Base-by-base conservation (phyloP, 2,329 filamentous ascomycete genomes). In the Conoideocrella luteorostrata region DNA sequence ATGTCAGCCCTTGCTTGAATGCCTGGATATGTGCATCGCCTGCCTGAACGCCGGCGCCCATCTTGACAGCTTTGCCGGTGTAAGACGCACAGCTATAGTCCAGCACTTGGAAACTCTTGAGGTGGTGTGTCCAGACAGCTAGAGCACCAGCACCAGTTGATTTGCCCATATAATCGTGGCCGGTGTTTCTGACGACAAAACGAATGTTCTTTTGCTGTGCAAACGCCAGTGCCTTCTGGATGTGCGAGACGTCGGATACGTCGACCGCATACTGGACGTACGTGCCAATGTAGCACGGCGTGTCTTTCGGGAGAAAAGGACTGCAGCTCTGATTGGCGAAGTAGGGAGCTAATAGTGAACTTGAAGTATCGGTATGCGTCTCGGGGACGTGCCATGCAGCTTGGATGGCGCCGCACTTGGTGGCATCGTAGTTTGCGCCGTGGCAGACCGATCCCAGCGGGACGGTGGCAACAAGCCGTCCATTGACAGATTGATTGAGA, bases 131-230 rank as follows among this genome's bases (percentile, higher is more conserved):
- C 62, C 66, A 68, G 40, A 70, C 55, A 10, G 63, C 59, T 15
- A 71, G 53, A 4, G 62, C 56, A 10, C 66, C 65, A 13, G 60
- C 62, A 11, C 81, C 82, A 0, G 79, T 79, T 0, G 75, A 80
- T 33, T 77, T 75, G 33, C 80, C 82, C 28, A 65, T 59, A 50
- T 71, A 75, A 50, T 75, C 72, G 51, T 78, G 75, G 22, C 71
- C 73, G 0, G 73, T 78, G 58, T 77, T 66, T 41, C 58, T 74
- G 41, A 77, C 61, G 33, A 75, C 67, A 15, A 77, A 56, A 3
- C 72, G 72, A 33, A 76, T 60, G 52, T 74, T 72, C 47, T 58
- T 39, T 24, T 50, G 39, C 13, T 49, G 56, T 13, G 60, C 61
- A 35, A 64, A 64, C 37, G 48, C 50, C 38, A 64, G 50, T 2